A percentile compares a stretch with the other conserved stretches of the same genome.
Conservation (phyloP, 2,329 filamentous ascomycete species). For the Monilinia fructigena region DNA sequence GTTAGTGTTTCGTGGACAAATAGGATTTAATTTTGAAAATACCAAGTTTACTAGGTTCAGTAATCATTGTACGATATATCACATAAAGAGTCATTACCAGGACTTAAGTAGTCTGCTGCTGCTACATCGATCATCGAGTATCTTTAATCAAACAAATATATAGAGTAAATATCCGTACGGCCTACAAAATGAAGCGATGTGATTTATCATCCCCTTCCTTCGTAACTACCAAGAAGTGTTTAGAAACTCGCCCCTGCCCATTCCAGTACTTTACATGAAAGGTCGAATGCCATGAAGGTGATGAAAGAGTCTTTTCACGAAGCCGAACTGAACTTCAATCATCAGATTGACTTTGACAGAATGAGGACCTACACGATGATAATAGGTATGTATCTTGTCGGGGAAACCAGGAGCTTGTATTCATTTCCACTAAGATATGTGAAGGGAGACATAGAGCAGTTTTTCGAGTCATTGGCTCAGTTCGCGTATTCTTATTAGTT, state of each 20-base stretch:
- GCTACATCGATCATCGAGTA: too few species aligned
- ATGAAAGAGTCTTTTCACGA: background rate
- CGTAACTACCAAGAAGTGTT: background rate
- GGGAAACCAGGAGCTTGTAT: too few species aligned
- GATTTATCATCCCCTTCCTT: background rate
- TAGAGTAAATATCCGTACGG: too few species aligned
- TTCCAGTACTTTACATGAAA: background rate
- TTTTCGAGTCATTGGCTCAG: background rate
- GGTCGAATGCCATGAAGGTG: background rate
- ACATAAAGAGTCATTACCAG: too few species aligned
- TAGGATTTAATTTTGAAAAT: too few species aligned
- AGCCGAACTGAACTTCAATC: too few species aligned
- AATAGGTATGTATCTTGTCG: background rate
- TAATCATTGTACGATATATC: too few species aligned
- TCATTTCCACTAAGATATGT: background rate
- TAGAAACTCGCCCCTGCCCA: background rate
- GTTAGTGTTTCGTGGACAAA: too few species aligned
- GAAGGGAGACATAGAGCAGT: background rate
- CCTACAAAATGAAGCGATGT: background rate
- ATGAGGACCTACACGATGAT: background rate
- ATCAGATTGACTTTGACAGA: conserved; percentile 9
- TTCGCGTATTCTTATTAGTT: background rate
- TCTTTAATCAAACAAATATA: too few species aligned
- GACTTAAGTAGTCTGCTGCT: too few species aligned
- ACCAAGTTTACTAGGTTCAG: too few species aligned